These are phyloP conservation scores for Pseudogymnoascus sp. DNA, from an alignment of 2,329 filamentous ascomycete genomes.

Conservation along the genomic window DNA sequence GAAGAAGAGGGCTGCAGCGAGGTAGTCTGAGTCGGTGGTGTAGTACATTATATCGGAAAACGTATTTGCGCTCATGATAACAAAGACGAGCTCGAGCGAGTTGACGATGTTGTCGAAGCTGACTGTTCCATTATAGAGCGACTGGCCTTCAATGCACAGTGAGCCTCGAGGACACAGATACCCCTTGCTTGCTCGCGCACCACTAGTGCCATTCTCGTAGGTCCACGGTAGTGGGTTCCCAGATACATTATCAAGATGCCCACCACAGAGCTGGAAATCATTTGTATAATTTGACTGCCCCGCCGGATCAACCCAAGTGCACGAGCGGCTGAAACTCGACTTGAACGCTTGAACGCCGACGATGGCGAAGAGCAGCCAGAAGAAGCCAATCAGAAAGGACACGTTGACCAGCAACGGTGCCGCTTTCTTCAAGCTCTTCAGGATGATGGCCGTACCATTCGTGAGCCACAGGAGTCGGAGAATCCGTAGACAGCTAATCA, in stretches of 20 bases:
- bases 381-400: constrained; percentile 89
- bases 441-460: constrained; percentile 87
- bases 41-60: constrained; percentile 94
- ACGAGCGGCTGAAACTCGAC: constrained; percentile 67
- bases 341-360: constrained; percentile 96
- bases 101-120: constrained; percentile 94
- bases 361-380: constrained; percentile 96
- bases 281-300: constrained; percentile 56
- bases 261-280: constrained; percentile 73
- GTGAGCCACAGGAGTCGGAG: constrained; percentile 84
- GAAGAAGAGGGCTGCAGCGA: constrained; percentile 73
- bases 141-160: constrained; percentile 68
- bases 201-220: constrained; percentile 42
- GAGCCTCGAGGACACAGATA: constrained; percentile 82
- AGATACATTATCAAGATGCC: constrained; percentile 57
- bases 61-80: constrained; percentile 97
- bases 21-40: constrained; percentile 84
- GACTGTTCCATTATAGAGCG: constrained; percentile 76
- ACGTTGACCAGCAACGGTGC: constrained; percentile 87
- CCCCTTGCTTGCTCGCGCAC: constrained; percentile 59
- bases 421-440: constrained; percentile 91
- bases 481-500: constrained; percentile 93
- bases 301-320: constrained; percentile 64
- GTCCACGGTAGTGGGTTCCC: constrained; percentile 61
- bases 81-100: constrained; percentile 88